A percentile compares a stretch with the other conserved stretches of the same genome.
Conservation (phyloP, 1,284 basidiomycete genomes). For the Nidula niveotomentosa region DNA sequence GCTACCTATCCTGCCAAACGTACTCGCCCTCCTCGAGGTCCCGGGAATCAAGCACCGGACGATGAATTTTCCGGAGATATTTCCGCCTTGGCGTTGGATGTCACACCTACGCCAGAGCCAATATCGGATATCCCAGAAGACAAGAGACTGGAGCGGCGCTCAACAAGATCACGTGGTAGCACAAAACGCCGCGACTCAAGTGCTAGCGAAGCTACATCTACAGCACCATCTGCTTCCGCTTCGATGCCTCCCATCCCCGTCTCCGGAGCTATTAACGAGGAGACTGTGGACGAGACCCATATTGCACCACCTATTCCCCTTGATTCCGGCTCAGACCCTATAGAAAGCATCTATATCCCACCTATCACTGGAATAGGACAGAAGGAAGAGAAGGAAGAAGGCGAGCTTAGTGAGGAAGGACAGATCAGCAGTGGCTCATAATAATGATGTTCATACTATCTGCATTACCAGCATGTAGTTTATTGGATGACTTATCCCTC, state of each 20-base stretch:
- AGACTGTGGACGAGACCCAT: too few species aligned
- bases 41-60: conserved; percentile 13
- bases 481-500: too few species aligned
- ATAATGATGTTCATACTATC: neutral
- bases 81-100: conserved; percentile 13
- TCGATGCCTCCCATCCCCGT: conserved; percentile 7
- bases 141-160: conserved; percentile 38
- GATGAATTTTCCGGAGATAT: conserved; percentile 24
- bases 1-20: conserved; percentile 71
- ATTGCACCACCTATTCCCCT: too few species aligned
- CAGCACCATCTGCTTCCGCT: conserved; percentile 28
- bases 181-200: conserved; percentile 42
- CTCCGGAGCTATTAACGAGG: too few species aligned
- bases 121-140: conserved; percentile 12
- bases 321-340: too few species aligned
- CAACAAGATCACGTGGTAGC: conserved; percentile 40
- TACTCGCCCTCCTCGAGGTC: conserved; percentile 48
- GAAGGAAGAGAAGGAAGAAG: conserved; percentile 37
- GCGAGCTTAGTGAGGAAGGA: conserved; percentile 41
- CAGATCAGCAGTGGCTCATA: conserved; percentile 1
- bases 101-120: conserved; percentile 21
- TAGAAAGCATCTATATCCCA: too few species aligned
- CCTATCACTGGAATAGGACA: too few species aligned
- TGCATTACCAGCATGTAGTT: too few species aligned
- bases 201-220: conserved; percentile 27